These are phyloP conservation scores for Helotiales sp. DNA, from an alignment of 2,329 filamentous ascomycete genomes.

Conservation along the genomic window DNA sequence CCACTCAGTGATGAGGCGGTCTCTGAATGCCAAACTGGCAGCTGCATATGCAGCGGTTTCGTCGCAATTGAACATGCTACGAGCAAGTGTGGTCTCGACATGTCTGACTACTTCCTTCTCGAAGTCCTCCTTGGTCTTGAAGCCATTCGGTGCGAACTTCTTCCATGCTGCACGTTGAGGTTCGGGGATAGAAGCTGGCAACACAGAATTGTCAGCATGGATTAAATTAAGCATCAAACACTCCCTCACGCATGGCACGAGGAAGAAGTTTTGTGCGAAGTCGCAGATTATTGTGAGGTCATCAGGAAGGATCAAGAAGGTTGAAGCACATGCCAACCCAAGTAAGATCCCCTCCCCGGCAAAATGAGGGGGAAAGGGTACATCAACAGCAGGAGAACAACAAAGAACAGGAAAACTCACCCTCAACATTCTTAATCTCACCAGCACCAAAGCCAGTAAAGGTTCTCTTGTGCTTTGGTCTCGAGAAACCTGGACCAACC, in stretches of 20 bases:
- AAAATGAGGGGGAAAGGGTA: not conserved
- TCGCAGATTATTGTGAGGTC: not conserved
- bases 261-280: not conserved
- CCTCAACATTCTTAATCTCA: slow-evolving; percentile 94
- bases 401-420: slow-evolving; percentile 51
- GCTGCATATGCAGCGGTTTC: slow-evolving; percentile 91
- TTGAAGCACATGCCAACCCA: not conserved
- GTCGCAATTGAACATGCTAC: slow-evolving; percentile 98
- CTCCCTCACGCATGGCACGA: not conserved
- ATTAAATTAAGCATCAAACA: not conserved
- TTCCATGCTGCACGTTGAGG: slow-evolving; percentile 82
- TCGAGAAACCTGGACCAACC: slow-evolving; percentile 81
- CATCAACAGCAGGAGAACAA: not conserved
- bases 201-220: slow-evolving; percentile 8
- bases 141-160: slow-evolving; percentile 66
- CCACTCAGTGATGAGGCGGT: slow-evolving; percentile 93
- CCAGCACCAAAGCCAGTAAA: slow-evolving; percentile 88
- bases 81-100: slow-evolving; percentile 93
- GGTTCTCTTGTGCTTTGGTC: slow-evolving; percentile 97
- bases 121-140: slow-evolving; percentile 82
- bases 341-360: not conserved
- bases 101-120: slow-evolving; percentile 87
- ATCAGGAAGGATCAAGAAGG: not conserved
- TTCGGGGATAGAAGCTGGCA: slow-evolving; percentile 79
- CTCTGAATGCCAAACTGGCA: slow-evolving; percentile 88